Evolutionary conservation across 2,329 filamentous ascomycete genomes (phyloP), one percentile per base, ranked within the genome.

Genomic region (Claviceps cyperi): DNA sequence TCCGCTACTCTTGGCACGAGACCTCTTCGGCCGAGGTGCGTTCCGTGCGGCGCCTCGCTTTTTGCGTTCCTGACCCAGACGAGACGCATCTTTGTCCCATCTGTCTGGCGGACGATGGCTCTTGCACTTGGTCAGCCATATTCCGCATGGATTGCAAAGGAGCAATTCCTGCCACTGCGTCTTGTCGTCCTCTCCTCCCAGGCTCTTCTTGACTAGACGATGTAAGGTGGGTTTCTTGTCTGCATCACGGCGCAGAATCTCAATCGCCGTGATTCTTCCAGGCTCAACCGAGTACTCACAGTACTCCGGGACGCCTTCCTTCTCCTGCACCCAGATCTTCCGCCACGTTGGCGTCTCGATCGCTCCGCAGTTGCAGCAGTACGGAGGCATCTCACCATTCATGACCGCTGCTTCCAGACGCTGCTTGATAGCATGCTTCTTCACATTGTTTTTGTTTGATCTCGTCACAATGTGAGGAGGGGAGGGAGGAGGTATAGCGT

Each of bases 271-370:
- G 45, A 90, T 78, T 47, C 77, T 76, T 1, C 84, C 83, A 45
- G 84, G 81, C 58, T 83, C 83, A 52, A 85, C 81, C 0, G 83
- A 86, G 49, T 83, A 80, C 52, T 87, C 80, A 45, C 86, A 75
- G 52, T 83, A 78, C 3, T 77, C 74, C 0, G 88, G 87, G 35
- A 75, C 74, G 1, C 87, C 89, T 15, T 78, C 70, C 44, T 83
- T 75, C 7, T 86, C 75, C 59, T 88, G 87, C n/a, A 81, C 81
- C 75, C 84, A 96, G 13, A 92, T 87, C 60, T 91, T 92, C 53
- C 92, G 82, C 92, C 92, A 98, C 0, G 91, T 96, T 0, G 91
- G 87, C 0, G 92, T 98, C 59, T 97, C 86, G 51, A 98, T 94
- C 6, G 89, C 86, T 5, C 92, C 92, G 59, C 92, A 98, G 59